These are phyloP conservation scores for Tardiomyces blankii DNA, from an alignment of 1,139 yeast genomes.

Conservation along the genomic window DNA sequence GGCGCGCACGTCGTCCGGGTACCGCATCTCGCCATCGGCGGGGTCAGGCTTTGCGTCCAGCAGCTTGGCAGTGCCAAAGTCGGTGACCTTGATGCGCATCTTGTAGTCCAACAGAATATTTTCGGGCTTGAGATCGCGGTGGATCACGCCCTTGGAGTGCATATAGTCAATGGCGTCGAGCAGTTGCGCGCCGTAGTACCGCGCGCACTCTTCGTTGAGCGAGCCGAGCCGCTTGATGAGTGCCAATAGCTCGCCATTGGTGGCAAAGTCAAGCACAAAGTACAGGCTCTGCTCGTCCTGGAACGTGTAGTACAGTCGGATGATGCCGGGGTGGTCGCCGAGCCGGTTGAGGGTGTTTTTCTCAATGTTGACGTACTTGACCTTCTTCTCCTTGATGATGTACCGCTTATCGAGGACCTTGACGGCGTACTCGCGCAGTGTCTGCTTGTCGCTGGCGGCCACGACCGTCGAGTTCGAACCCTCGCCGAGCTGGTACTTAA, in stretches of 20 bases:
- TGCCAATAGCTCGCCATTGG: conserved; percentile 82
- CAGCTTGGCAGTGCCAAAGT: conserved; percentile 94
- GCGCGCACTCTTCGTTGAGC: conserved; percentile 64
- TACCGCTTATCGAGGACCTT: conserved; percentile 87
- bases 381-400: conserved; percentile 88
- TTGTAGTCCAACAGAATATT: conserved; percentile 66
- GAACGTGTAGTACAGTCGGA: conserved; percentile 81
- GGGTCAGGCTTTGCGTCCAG: conserved; percentile 35
- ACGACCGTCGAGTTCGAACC: conserved; percentile 95
- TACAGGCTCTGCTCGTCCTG: conserved; percentile 84
- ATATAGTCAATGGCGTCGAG: conserved; percentile 79
- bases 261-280: conserved; percentile 87
- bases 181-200: conserved; percentile 66
- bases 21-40: conserved; percentile 23
- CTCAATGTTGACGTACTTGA: conserved; percentile 92
- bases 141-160: conserved; percentile 78
- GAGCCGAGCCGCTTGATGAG: conserved; percentile 70
- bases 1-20: conserved; percentile 50
- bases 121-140: conserved; percentile 93
- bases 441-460: conserved; percentile 68
- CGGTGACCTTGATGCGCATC: conserved; percentile 84
- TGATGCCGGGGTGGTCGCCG: conserved; percentile 81
- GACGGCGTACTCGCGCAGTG: conserved; percentile 72
- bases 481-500: conserved; percentile 82
- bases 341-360: conserved; percentile 82